phyloP scores from a whole-genome alignment of 805 yeast genomes.

The Kuraishia cidri region DNA sequence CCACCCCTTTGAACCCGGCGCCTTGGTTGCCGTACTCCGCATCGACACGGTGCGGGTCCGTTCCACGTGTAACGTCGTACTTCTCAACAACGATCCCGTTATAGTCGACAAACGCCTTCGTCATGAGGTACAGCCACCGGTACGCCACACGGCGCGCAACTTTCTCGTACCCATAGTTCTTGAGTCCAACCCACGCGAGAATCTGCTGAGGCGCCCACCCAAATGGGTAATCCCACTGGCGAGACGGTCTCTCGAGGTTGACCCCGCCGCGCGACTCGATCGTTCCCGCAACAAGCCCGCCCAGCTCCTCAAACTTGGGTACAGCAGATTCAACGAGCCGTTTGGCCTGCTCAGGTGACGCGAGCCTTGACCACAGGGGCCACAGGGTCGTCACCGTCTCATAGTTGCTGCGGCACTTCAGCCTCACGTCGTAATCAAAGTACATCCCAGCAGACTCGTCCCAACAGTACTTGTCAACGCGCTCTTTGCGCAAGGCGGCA shows the following conservation, averaged over 20 bases:
- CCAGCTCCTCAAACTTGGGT: conserved; percentile 69
- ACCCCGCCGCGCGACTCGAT: conserved; percentile 63
- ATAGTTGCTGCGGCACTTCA: conserved; percentile 46
- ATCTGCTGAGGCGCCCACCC: conserved; percentile 99
- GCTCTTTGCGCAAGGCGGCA: conserved; percentile 43
- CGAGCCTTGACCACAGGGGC: conserved; percentile 85
- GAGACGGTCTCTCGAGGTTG: conserved; percentile 62
- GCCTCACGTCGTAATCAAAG: conserved; percentile 73
- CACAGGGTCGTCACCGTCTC: conserved; percentile 88
- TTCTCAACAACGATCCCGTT: conserved; percentile 95
- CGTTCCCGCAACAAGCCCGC: conserved; percentile 87
- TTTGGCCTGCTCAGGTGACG: conserved; percentile 57
- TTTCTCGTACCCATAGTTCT: conserved; percentile 57
- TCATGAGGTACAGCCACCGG: conserved; percentile 87
- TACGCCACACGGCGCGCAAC: conserved; percentile 66
- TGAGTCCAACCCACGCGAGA: conserved; percentile 83
- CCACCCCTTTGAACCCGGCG: conserved; percentile 82
- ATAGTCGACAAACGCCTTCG: conserved; percentile 82
- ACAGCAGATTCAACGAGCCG: conserved; percentile 48
- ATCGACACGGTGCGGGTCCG: conserved; percentile 83
- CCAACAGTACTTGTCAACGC: conserved; percentile 73
- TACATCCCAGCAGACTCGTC: conserved; percentile 68
- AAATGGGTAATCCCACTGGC: conserved; percentile 97
- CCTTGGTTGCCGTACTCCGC: conserved; percentile 99
- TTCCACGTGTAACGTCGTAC: conserved; percentile 77